Conservation (phyloP, 1,284 basidiomycete species). For the Butyriboletus appendiculatus region DNA sequence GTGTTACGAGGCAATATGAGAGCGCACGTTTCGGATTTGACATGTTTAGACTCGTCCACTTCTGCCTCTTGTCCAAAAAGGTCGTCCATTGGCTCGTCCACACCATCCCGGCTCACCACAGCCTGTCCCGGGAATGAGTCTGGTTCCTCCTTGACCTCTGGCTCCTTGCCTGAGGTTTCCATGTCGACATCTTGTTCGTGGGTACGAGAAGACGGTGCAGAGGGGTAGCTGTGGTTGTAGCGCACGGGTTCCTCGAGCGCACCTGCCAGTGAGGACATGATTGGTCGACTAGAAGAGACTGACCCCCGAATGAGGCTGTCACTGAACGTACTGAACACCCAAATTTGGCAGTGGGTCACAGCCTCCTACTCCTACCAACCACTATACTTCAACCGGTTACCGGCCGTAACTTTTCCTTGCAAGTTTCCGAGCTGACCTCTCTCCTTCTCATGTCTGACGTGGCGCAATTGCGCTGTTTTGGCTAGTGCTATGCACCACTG, state of each 20-base stretch:
- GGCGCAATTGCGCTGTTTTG: neutral
- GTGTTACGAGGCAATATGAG: slow-evolving; percentile 4
- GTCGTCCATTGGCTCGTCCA: slow-evolving; percentile 71
- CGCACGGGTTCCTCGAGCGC: slow-evolving; percentile 37
- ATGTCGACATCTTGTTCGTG: slow-evolving; percentile 46
- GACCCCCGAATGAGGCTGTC: neutral
- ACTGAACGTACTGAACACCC: neutral
- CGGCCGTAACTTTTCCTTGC: neutral
- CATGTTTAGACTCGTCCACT: slow-evolving; percentile 49
- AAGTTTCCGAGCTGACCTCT: neutral
- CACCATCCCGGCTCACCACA: slow-evolving; percentile 36
- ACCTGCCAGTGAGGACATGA: slow-evolving; percentile 45
- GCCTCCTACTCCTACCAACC: neutral
- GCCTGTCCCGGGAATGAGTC: slow-evolving; percentile 12
- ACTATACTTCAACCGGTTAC: neutral
- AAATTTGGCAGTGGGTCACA: slow-evolving; percentile 17
- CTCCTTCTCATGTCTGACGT: neutral
- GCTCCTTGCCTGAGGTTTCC: slow-evolving; percentile 30
- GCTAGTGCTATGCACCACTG: slow-evolving; percentile 9
- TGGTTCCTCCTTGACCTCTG: slow-evolving; percentile 29
- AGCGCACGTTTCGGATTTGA: slow-evolving; percentile 34
- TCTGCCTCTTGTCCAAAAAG: slow-evolving; percentile 76
- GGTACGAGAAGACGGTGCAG: slow-evolving; percentile 10
- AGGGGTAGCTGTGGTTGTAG: slow-evolving; percentile 21
- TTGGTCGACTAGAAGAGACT: neutral